Evolutionary conservation across 495 filamentous ascomycete species (phyloP).

Genomic region (Cudoniella acicularis): DNA sequence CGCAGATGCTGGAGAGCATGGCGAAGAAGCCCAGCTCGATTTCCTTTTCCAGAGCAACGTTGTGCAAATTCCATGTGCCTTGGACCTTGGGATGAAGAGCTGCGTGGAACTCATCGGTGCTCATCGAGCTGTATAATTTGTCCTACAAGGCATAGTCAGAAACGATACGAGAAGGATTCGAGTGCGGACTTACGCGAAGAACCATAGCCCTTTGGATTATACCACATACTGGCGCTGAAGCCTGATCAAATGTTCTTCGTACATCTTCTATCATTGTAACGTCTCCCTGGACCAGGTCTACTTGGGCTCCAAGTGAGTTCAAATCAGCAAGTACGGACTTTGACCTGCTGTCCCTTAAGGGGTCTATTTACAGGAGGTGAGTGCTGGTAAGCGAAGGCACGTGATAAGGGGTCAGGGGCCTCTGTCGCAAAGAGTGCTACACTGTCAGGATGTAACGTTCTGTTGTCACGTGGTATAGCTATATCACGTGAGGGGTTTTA

Average conservation of each 20-base stretch:
- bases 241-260: background rate
- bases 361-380: too few species aligned
- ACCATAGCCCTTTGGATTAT: background rate
- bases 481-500: too few species aligned
- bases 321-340: too few species aligned
- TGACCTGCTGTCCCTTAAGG: too few species aligned
- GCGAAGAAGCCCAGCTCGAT: slow-evolving; percentile 69
- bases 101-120: background rate
- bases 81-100: slow-evolving; percentile 28
- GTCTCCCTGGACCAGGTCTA: slow-evolving; percentile 17
- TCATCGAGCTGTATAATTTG: background rate
- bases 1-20: slow-evolving; percentile 55
- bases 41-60: slow-evolving; percentile 32
- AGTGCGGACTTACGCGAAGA: background rate
- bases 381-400: too few species aligned
- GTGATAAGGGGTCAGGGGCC: too few species aligned
- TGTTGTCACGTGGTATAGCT: too few species aligned
- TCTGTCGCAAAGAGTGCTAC: too few species aligned
- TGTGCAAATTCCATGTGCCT: slow-evolving; percentile 52
- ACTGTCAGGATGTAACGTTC: too few species aligned
- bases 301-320: too few species aligned
- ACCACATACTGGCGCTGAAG: background rate
- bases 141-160: background rate
- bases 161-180: too few species aligned
- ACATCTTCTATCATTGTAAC: background rate